Percentiles rank a stretch among this genome's conserved stretches.
Evolutionary conservation across 352 stramenopile species (phyloP).

Genomic region (Phytophthora syringae): DNA sequence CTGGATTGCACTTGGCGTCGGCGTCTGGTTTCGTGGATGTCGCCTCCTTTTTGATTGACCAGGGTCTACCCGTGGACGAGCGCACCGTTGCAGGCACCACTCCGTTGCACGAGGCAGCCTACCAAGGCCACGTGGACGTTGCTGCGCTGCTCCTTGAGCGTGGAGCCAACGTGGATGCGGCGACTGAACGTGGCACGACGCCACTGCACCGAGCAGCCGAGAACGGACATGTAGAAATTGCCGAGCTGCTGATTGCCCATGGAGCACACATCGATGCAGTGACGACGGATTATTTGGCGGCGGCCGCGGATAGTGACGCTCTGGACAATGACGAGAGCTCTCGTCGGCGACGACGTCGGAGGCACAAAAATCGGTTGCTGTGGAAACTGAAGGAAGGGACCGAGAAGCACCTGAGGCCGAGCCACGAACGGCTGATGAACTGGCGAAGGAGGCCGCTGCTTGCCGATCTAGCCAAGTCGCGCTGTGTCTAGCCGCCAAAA

Average conservation of each 20-base stretch:
- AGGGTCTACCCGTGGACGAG: constrained; percentile 46
- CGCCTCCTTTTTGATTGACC: constrained; percentile 48
- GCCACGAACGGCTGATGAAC: constrained; percentile 24
- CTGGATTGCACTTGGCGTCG: constrained; percentile 61
- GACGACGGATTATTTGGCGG: constrained; percentile 56
- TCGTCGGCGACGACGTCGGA: constrained; percentile 23
- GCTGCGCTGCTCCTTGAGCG: constrained; percentile 46
- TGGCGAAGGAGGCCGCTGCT: constrained; percentile 31
- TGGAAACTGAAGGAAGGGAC: constrained; percentile 26
- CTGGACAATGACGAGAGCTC: constrained; percentile 7
- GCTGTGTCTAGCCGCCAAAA: constrained; percentile 59
- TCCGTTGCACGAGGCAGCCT: constrained; percentile 57
- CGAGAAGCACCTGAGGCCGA: constrained; percentile 21
- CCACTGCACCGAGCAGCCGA: constrained; percentile 61
- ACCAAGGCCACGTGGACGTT: constrained; percentile 54
- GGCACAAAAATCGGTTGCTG: constrained; percentile 29
- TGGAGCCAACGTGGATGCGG: constrained; percentile 54
- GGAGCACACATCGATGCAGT: constrained; percentile 68
- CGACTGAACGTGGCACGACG: constrained; percentile 55
- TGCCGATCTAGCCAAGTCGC: constrained; percentile 42
- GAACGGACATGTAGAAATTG: constrained; percentile 57
- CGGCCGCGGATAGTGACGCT: constrained; percentile 15
- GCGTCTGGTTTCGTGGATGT: constrained; percentile 50
- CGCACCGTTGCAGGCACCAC: constrained; percentile 50
- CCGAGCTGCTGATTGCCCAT: constrained; percentile 52